Base-by-base conservation (phyloP, 1,284 basidiomycete species). In the Ceratobasidium sp. region DNA sequence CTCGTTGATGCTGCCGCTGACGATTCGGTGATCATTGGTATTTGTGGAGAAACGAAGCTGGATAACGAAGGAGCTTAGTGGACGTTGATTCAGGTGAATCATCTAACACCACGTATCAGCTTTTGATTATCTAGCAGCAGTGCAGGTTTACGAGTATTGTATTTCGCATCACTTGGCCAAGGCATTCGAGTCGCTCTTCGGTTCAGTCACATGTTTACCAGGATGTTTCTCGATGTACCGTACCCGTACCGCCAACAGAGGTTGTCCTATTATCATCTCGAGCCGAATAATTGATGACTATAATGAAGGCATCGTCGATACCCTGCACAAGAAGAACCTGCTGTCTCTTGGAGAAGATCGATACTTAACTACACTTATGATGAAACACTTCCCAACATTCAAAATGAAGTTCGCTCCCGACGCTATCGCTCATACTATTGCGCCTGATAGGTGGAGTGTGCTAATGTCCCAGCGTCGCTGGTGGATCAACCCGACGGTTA, bases 131-230 rank as follows among this genome's bases (percentile, higher is more conserved):
- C 18, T 23, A 32, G 23, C 3, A 41, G 46, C 16, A n/a, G 18
- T n/a, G n/a, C 43, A 89, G 87, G 96, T 98, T 32, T 98, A 98
- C 85, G 96, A 98, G 79, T 98, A 99, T 84, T 98, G 96, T 83
- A 96, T 99, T 80, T 98, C 97, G 1, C 97, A 99, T 80, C 94
- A 99, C 81, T 83, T 98, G 73, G 91, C 95, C 77, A 98, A 98
- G 83, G n/a, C n/a, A n/a, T n/a, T n/a, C n/a, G n/a, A n/a, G n/a
- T n/a, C n/a, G n/a, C n/a, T n/a, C n/a, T n/a, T n/a, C n/a, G n/a
- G n/a, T n/a, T n/a, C n/a, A n/a, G n/a, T n/a, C n/a, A n/a, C n/a
- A n/a, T n/a, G n/a, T n/a, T n/a, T n/a, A n/a, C n/a, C n/a, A n/a
- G n/a, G n/a, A n/a, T n/a, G n/a, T n/a, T n/a, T n/a, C n/a, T n/a